A percentile compares a stretch with the other conserved stretches of the same genome.
phyloP scores from a whole-genome alignment of 2,329 filamentous ascomycete species.

The Alternaria triticina region DNA sequence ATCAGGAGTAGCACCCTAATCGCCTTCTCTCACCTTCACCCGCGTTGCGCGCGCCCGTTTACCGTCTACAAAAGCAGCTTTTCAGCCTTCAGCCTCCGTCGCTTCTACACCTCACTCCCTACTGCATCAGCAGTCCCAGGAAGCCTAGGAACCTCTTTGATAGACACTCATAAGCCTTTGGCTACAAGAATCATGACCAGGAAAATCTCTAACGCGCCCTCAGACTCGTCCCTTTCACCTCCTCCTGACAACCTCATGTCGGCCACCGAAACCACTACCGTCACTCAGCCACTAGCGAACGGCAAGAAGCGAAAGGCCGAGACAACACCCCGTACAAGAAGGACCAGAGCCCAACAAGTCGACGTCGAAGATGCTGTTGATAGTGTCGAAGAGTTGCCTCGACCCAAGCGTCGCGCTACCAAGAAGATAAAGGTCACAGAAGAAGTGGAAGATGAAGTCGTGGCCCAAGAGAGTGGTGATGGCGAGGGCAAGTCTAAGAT shows the following conservation, averaged over 20 bases:
- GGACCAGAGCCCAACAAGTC: constrained; percentile 3
- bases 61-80: neutral
- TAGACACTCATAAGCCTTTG: neutral
- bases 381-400: constrained; percentile 11
- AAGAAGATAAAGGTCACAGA: constrained; percentile 31
- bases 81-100: neutral
- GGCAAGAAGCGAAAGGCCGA: constrained; percentile 41
- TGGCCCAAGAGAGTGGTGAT: constrained; percentile 14
- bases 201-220: constrained; percentile 13
- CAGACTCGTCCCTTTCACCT: constrained; percentile 34
- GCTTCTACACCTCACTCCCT: constrained; percentile 3
- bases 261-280: constrained; percentile 5
- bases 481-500: constrained; percentile 15
- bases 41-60: neutral
- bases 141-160: neutral
- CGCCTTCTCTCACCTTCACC: constrained; percentile 15
- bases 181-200: constrained; percentile 24
- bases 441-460: constrained; percentile 14
- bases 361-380: constrained; percentile 4
- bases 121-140: neutral
- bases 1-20: neutral
- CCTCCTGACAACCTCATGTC: constrained; percentile 18
- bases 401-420: constrained; percentile 16
- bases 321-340: constrained; percentile 20
- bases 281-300: constrained; percentile 8